Conservation (phyloP, 169 alveolate genomes). For the Eimeria acervulina region DNA sequence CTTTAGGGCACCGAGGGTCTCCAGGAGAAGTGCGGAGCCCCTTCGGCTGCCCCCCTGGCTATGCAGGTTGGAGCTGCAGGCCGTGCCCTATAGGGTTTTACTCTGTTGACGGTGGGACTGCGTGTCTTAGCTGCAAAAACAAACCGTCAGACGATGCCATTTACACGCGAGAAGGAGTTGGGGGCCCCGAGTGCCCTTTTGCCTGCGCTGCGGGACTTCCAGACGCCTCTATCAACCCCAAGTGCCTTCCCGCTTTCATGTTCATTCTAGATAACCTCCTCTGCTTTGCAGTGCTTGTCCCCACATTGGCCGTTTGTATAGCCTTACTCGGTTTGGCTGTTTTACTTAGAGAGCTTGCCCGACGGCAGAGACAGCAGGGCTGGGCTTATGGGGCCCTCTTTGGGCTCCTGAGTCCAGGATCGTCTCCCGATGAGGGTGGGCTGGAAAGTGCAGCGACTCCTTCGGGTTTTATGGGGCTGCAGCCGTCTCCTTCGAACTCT, state of each 20-base stretch:
- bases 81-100: constrained; percentile 63
- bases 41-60: constrained; percentile 76
- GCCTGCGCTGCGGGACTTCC: constrained; percentile 81
- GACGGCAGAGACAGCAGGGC: constrained; percentile 50
- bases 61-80: constrained; percentile 76
- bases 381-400: constrained; percentile 63
- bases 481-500: constrained; percentile 28
- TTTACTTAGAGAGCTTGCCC: background rate
- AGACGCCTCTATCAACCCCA: constrained; percentile 75
- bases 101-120: constrained; percentile 42
- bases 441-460: constrained; percentile 4
- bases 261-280: constrained; percentile 58
- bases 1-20: constrained; percentile 57
- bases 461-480: constrained; percentile 32
- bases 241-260: constrained; percentile 74
- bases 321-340: constrained; percentile 34
- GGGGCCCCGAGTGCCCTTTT: constrained; percentile 76
- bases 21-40: constrained; percentile 68
- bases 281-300: constrained; percentile 34
- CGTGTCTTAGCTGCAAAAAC: constrained; percentile 63
- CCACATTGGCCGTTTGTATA: background rate
- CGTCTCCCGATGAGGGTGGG: background rate
- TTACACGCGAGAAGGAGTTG: constrained; percentile 14
- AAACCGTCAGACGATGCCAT: constrained; percentile 44
- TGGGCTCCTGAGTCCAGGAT: background rate